These are phyloP conservation scores for Echinochloa phyllopogon DNA, from an alignment of 176 grass and related monocot species.

Conservation along the genomic window DNA sequence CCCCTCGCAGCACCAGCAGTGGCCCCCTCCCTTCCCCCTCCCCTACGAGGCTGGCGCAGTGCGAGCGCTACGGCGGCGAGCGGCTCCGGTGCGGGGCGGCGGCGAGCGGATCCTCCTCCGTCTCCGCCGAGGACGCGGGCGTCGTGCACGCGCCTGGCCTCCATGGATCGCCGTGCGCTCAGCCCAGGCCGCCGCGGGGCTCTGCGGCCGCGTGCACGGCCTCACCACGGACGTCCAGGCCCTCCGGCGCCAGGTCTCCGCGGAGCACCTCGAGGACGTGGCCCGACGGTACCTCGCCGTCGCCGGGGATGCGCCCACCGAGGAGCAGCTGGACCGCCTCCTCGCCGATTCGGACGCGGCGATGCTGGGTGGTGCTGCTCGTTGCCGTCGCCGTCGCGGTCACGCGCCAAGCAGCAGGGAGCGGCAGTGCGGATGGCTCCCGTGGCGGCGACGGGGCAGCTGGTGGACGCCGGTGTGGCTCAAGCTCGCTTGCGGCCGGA, in stretches of 20 bases:
- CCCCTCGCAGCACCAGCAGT: no score
- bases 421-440: constrained; percentile 13
- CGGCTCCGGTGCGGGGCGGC: no score
- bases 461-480: no score
- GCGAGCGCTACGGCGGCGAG: no score
- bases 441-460: neutral
- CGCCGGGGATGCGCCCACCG: constrained; percentile 59
- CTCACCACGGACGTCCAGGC: constrained; percentile 59
- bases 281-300: constrained; percentile 67
- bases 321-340: constrained; percentile 64
- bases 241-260: constrained; percentile 53
- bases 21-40: no score
- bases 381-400: constrained; percentile 43
- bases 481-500: no score
- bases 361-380: constrained; percentile 53
- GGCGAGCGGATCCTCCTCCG: no score
- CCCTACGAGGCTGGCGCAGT: no score
- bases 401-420: no score
- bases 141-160: constrained; percentile 51
- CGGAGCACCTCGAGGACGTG: constrained; percentile 61
- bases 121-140: no score
- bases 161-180: constrained; percentile 55
- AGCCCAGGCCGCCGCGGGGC: constrained; percentile 44
- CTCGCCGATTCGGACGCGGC: constrained; percentile 41
- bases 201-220: constrained; percentile 56